Base-by-base conservation (phyloP, 306 rosid species). In the Rosa rugosa region DNA sequence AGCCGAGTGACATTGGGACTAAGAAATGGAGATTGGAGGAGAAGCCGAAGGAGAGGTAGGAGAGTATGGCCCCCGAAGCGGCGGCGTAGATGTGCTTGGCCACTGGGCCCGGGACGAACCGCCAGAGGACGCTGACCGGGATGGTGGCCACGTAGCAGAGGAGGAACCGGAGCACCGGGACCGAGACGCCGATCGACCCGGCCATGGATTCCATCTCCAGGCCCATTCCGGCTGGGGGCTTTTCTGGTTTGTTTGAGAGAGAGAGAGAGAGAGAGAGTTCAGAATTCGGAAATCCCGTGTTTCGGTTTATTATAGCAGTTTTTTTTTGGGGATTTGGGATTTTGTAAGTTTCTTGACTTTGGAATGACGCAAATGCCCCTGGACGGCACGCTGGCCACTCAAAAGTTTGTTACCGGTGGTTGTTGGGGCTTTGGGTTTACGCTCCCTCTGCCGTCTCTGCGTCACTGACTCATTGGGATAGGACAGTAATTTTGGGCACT, bases 151-250 rank as follows among this genome's bases (percentile, higher is more conserved):
- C 88, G 90, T 90, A 93, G 66, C 96, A 96, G 62, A 93, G 91
- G 49, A 96, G 92, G 85, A 96, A 96, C 3, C 98, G 94, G 75
- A 93, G 90, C 64, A 96, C 98, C 10, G 98, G 75, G 23, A 93
- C 89, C 1, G 97, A 93, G 16, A 96, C 85, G 4, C 99, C 98
- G 8, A 96, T 96, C 4, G 94, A 66, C 8, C 87, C 85, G 42
- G 96, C 99, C 91, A 91, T 87, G 89, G 99, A 85, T n/a, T 87
- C 93, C 90, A 93, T 78, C 46, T 87, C 86, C 70, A 87, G 89
- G 79, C 83, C 99, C 97, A 91, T 94, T 83, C 83, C 88, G 64
- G 75, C 23, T 72, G 40, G 51, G 64, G 38, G 67, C 34, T 45
- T 44, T 14, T 60, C 27, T 5, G 40, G 11, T 51, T 11, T 47